Evolutionary conservation across 176 grass and related monocot genomes (phyloP), one percentile per base, ranked within the genome.

Genomic region (Lolium multiflorum): DNA sequence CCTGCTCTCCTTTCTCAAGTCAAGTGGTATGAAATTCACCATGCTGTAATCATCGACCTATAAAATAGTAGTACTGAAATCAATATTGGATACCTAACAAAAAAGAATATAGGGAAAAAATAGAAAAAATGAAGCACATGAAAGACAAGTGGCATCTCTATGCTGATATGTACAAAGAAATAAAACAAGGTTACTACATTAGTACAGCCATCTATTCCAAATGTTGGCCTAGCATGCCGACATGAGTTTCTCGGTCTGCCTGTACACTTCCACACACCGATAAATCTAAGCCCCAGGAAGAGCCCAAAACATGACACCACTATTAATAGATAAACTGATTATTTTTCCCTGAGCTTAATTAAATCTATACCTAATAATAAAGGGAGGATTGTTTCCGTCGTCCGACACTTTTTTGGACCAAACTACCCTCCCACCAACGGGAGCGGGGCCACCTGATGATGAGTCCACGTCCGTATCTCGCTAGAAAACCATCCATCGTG

Each of bases 21-120:
- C 92, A 77, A 94, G 92, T 48, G 94, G 90, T 66, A 97, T 66
- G 85, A 94, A 97, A 87, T 87, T 97, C 88, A 94, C 94, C 94
- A 97, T 97, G 72, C 74, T 97, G 85, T 87, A 94, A 78, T 97
- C 94, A 83, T 94, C 94, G 85, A 97, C 92, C 94, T 97, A 79
- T 21, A 89, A 11, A 49, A 83, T 66, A 58, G 18, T 43, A 87
- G 48, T 35, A 84, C 1, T 59, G 54, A 62, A 3, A 81, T 88
- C 75, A 91, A 46, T 71, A 81, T 12, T 88, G 9, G 39, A 81
- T 24, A 50, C 21, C 35, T 7, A 70, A 0, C 48, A 78, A 37
- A 69, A 68, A 5, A 76, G 39, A 7, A 47, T 17, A 62, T 1
- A 48, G 6, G 12, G 38, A 11, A 26, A 11, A 75, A 57, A 1